phyloP scores from a whole-genome alignment of 176 grass and related monocot genomes.

The Secale cereale region DNA sequence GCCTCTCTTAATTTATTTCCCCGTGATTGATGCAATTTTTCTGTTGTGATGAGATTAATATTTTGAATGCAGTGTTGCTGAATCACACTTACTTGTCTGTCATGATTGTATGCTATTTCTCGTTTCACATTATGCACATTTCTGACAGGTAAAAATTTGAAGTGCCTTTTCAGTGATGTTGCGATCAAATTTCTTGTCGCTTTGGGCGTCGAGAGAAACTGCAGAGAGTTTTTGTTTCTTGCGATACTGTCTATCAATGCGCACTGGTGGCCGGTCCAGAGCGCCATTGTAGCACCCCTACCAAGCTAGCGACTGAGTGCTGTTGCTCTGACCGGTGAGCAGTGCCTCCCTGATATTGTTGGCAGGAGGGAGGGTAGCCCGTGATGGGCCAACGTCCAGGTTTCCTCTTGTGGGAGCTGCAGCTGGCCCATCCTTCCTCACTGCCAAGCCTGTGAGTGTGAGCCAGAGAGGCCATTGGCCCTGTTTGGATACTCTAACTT shows the following conservation, averaged over 20 bases:
- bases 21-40: constrained; percentile 2
- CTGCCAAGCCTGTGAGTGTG: constrained; percentile 5
- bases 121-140: background rate
- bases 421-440: constrained; percentile 17
- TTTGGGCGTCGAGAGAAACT: constrained; percentile 18
- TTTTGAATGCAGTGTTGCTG: background rate
- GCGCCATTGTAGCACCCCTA: background rate
- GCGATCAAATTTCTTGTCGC: background rate
- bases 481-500: too few relatives aligned
- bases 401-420: constrained; percentile 39
- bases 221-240: constrained; percentile 34
- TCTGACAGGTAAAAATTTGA: background rate
- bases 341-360: constrained; percentile 30
- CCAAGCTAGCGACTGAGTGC: constrained; percentile 23
- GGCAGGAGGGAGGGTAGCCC: constrained; percentile 10
- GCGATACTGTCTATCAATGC: constrained; percentile 28
- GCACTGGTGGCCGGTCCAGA: constrained; percentile 3
- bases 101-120: background rate
- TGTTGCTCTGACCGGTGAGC: constrained; percentile 30
- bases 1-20: background rate
- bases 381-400: constrained; percentile 39
- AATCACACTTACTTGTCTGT: background rate
- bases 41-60: background rate
- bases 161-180: background rate
- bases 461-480: constrained; percentile 36